A percentile compares a stretch with the other conserved stretches of the same genome.
phyloP scores from a whole-genome alignment of 1,284 basidiomycete species.

The Ceratobasidium sp. region DNA sequence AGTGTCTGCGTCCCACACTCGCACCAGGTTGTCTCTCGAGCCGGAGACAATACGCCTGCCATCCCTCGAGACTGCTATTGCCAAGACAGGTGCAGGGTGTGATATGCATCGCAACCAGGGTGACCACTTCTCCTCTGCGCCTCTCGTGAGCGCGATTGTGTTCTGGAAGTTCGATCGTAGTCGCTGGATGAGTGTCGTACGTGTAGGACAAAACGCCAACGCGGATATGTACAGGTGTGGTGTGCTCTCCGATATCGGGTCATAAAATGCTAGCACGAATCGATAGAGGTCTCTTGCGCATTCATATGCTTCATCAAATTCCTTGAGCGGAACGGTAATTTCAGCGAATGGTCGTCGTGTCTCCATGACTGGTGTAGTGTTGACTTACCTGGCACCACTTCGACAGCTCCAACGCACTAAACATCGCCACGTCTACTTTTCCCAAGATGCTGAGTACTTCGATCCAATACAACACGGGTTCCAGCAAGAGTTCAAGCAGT shows the following conservation, averaged over 20 bases:
- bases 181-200: background rate
- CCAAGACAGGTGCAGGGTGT: background rate
- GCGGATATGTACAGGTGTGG: slow-evolving; percentile 44
- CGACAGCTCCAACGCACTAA: background rate
- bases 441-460: slow-evolving; percentile 30
- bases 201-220: slow-evolving; percentile 9
- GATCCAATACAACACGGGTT: slow-evolving; percentile 44
- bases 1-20: slow-evolving; percentile 14
- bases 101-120: slow-evolving; percentile 12
- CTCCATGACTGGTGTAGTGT: background rate
- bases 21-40: background rate
- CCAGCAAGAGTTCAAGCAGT: background rate
- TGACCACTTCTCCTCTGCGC: background rate
- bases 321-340: no score
- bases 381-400: slow-evolving; percentile 15
- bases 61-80: background rate
- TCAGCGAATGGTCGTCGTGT: background rate
- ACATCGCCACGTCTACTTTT: background rate
- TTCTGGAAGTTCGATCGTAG: background rate
- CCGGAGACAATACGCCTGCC: slow-evolving; percentile 20
- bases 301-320: background rate
- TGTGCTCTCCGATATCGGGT: slow-evolving; percentile 29
- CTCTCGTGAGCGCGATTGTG: background rate
- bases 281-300: slow-evolving; percentile 15
- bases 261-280: slow-evolving; percentile 24